phyloP scores from a whole-genome alignment of 2,329 filamentous ascomycete genomes.

The Aureobasidium sp. region DNA sequence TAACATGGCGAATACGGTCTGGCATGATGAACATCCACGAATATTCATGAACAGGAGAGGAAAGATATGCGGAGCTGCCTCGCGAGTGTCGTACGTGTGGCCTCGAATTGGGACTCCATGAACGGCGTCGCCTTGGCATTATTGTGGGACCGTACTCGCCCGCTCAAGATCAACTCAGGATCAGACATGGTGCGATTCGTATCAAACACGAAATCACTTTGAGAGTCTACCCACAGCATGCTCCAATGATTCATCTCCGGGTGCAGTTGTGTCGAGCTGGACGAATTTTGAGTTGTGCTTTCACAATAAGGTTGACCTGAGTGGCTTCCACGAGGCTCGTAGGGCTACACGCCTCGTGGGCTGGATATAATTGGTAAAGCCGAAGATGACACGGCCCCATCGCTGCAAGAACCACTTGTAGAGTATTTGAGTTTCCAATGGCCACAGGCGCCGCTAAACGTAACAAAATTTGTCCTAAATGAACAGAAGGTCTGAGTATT shows the following conservation, averaged over 20 bases:
- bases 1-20: background rate
- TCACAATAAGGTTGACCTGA: background rate
- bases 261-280: too few species aligned
- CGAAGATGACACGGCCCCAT: background rate
- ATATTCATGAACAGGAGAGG: background rate
- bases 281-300: background rate
- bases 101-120: background rate
- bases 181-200: background rate
- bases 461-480: background rate
- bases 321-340: slow-evolving; percentile 7
- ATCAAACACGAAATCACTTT: background rate
- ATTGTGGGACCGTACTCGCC: background rate
- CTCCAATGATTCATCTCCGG: background rate
- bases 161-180: background rate
- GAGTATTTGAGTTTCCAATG: background rate
- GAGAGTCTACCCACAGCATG: background rate
- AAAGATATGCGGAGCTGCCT: background rate
- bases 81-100: background rate
- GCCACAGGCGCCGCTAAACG: background rate
- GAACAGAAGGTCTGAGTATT: background rate
- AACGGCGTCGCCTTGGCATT: background rate
- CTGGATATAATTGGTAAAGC: background rate
- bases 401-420: background rate
- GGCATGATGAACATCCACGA: background rate
- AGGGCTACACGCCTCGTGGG: background rate